A percentile compares a stretch with the other conserved stretches of the same genome.
Evolutionary conservation across 75 land plant genomes (phyloP).

Genomic region (Cunninghamia lanceolata): DNA sequence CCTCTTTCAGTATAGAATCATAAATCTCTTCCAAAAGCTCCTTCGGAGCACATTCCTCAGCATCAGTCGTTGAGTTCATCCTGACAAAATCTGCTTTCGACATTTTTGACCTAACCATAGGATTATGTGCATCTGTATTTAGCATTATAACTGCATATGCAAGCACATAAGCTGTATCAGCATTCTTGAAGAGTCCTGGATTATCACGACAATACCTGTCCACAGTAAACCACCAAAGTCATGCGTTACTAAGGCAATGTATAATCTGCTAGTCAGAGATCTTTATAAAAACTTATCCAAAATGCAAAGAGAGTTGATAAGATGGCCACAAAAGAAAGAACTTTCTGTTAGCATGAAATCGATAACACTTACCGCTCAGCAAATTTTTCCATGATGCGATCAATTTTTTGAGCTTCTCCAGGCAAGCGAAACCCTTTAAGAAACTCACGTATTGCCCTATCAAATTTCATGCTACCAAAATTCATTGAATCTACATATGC

Average conservation of each 20-base stretch:
- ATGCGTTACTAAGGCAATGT: background rate
- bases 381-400: slow-evolving; percentile 98
- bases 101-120: slow-evolving; percentile 97
- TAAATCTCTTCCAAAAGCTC: slow-evolving; percentile 93
- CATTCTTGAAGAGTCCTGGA: slow-evolving; percentile 85
- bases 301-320: background rate
- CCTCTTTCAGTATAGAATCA: slow-evolving; percentile 92
- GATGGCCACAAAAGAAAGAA: background rate
- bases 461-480: slow-evolving; percentile 88
- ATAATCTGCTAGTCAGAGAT: background rate
- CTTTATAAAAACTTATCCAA: background rate
- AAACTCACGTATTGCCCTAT: slow-evolving; percentile 80
- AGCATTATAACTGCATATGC: slow-evolving; percentile 99
- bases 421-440: slow-evolving; percentile 91
- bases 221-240: slow-evolving; percentile 14
- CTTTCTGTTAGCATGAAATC: slow-evolving; percentile 2
- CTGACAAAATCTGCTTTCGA: slow-evolving; percentile 85
- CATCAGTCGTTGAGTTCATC: slow-evolving; percentile 70
- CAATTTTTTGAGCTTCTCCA: slow-evolving; percentile 99
- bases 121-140: slow-evolving; percentile 99
- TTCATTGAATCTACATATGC: slow-evolving; percentile 97
- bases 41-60: slow-evolving; percentile 76
- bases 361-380: slow-evolving; percentile 72
- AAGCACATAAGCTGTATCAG: slow-evolving; percentile 96
- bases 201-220: slow-evolving; percentile 93